These are phyloP conservation scores for Cutaneotrichosporon sp. DNA, from an alignment of 1,284 basidiomycete species.

Conservation along the genomic window DNA sequence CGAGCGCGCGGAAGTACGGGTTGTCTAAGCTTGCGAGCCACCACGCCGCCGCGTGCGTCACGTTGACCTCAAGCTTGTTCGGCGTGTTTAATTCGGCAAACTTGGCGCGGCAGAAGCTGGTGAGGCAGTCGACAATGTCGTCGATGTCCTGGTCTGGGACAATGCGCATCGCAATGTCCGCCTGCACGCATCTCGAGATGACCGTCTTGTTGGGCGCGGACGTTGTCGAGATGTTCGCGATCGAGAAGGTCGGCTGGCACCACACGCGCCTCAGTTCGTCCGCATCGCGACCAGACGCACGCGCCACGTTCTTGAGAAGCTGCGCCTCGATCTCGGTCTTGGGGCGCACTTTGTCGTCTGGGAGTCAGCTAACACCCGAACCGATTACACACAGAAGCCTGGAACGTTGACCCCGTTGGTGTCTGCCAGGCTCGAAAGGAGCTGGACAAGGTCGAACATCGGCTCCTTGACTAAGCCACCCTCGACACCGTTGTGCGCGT, in stretches of 20 bases:
- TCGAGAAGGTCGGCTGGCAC: constrained; percentile 58
- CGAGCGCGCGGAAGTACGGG: constrained; percentile 79
- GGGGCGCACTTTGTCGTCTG: constrained; percentile 73
- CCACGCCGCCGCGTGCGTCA: constrained; percentile 89
- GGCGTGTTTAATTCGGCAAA: constrained; percentile 68
- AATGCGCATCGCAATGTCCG: constrained; percentile 82
- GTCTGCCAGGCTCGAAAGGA: constrained; percentile 73
- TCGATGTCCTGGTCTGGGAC: constrained; percentile 86
- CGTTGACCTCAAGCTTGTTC: constrained; percentile 71
- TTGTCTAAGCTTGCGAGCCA: constrained; percentile 87
- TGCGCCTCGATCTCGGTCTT: constrained; percentile 67
- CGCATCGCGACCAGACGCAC: constrained; percentile 64
- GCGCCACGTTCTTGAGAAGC: constrained; percentile 68
- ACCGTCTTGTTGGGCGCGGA: constrained; percentile 62
- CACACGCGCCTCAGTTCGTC: constrained; percentile 71
- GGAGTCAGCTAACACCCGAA: constrained; percentile 8
- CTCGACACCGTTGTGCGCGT: constrained; percentile 68
- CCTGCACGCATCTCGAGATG: constrained; percentile 76
- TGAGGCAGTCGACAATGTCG: constrained; percentile 65
- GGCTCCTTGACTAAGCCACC: constrained; percentile 86
- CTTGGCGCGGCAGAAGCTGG: constrained; percentile 61
- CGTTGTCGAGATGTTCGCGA: constrained; percentile 47
- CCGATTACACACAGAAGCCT: constrained; percentile 70
- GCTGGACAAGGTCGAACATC: constrained; percentile 88
- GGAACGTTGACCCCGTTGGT: constrained; percentile 69